Evolutionary conservation across 176 grass and related monocot species (phyloP).

Genomic region (Leersia perrieri): DNA sequence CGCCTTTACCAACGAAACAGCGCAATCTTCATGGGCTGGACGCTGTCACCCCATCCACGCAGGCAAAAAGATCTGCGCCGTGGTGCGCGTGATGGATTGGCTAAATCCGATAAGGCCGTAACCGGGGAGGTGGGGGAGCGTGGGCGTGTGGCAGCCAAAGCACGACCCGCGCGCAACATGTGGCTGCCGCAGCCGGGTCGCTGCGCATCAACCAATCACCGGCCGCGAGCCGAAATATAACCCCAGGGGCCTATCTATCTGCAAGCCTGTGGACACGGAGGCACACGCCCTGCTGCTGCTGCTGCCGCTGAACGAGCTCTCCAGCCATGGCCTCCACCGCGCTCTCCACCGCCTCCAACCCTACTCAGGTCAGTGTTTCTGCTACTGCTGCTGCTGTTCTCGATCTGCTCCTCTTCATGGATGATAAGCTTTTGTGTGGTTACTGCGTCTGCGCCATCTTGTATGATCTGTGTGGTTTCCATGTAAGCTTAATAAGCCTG

Average conservation of each 20-base stretch:
- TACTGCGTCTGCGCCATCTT: too few species aligned
- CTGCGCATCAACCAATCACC: slow-evolving; percentile 54
- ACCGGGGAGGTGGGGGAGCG: not conserved
- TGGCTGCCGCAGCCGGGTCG: slow-evolving; percentile 33
- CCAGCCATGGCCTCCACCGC: slow-evolving; percentile 89
- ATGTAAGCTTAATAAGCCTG: not conserved
- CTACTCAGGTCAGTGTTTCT: slow-evolving; percentile 52
- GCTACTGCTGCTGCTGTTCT: not conserved
- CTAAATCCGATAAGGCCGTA: slow-evolving; percentile 23
- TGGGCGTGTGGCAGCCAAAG: not conserved
- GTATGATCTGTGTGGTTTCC: not conserved
- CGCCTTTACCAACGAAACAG: too few species aligned
- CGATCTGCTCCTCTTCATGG: not conserved
- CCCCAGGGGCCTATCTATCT: slow-evolving; percentile 40
- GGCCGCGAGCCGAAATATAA: slow-evolving; percentile 18
- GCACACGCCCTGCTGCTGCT: not conserved
- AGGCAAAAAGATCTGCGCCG: not conserved
- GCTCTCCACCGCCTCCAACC: slow-evolving; percentile 76
- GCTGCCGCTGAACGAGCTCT: not conserved
- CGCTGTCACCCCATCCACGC: not conserved
- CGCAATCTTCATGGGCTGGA: too few species aligned
- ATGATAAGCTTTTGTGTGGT: not conserved
- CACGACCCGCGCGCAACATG: slow-evolving; percentile 35
- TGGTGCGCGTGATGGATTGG: too few species aligned
- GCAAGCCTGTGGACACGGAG: slow-evolving; percentile 37